These are phyloP conservation scores for Ramaria rubella DNA, from an alignment of 768 basidiomycete genomes.

Conservation along the genomic window DNA sequence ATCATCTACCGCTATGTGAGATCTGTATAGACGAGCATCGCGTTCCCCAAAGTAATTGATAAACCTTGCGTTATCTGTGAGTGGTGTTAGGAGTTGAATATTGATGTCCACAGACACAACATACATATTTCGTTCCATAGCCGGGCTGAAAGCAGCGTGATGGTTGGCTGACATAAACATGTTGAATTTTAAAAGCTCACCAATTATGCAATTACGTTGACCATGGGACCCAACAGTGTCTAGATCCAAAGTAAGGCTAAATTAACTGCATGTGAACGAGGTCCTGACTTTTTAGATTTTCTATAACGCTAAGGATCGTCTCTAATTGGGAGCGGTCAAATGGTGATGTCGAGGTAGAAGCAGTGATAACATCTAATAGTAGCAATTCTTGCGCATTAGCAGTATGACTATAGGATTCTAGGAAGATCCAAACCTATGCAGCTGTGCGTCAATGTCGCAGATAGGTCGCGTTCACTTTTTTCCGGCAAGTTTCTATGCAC, in stretches of 20 bases:
- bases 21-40: not conserved
- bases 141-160: not conserved
- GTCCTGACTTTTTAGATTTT: slow-evolving; percentile 35
- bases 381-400: slow-evolving; percentile 9
- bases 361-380: slow-evolving; percentile 50
- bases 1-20: not conserved
- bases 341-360: slow-evolving; percentile 51
- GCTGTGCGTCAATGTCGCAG: slow-evolving; percentile 47
- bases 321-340: slow-evolving; percentile 42
- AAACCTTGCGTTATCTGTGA: not conserved
- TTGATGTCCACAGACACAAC: not conserved
- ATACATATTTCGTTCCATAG: not conserved
- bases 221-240: not conserved
- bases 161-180: not conserved
- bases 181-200: not conserved
- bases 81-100: not conserved
- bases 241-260: not conserved
- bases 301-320: slow-evolving; percentile 43
- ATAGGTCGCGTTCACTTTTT: slow-evolving; percentile 38
- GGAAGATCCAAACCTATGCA: slow-evolving; percentile 38
- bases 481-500: slow-evolving; percentile 36
- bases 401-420: slow-evolving; percentile 2
- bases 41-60: not conserved
- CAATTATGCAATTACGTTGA: not conserved
- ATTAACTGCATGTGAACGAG: not conserved